Evolutionary conservation across 495 filamentous ascomycete genomes (phyloP).

Genomic region (Aspergillus sparsus): DNA sequence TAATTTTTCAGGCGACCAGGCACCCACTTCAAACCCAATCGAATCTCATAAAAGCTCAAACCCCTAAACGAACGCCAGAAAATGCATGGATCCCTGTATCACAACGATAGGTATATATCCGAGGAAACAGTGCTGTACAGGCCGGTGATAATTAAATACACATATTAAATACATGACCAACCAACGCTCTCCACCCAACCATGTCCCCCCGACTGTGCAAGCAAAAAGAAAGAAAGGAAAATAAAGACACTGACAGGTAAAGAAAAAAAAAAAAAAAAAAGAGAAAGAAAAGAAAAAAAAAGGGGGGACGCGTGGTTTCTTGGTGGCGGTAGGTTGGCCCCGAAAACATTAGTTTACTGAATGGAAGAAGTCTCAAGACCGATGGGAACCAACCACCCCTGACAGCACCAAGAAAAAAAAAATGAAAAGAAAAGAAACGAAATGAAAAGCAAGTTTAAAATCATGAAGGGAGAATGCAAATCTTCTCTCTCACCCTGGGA

Average conservation of each 20-base stretch:
- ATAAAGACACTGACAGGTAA: too few relatives aligned
- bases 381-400: not conserved
- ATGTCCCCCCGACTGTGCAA: not conserved
- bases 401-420: not conserved
- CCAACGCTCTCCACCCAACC: not conserved
- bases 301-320: too few relatives aligned
- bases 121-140: too few relatives aligned
- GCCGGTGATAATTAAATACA: too few relatives aligned
- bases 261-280: conserved; percentile 9
- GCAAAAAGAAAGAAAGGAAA: not conserved
- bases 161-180: too few relatives aligned
- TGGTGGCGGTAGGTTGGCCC: too few relatives aligned
- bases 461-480: not conserved
- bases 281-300: not conserved
- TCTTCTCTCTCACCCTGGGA: conserved; percentile 21
- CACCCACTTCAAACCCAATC: too few relatives aligned
- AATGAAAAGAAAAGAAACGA: not conserved
- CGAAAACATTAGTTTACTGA: too few relatives aligned
- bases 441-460: not conserved
- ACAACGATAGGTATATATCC: too few relatives aligned
- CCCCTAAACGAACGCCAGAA: not conserved
- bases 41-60: too few relatives aligned
- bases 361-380: too few relatives aligned
- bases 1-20: too few relatives aligned
- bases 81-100: not conserved